Conservation (phyloP, 345 rosid species). For the Eucalyptus paniculata region DNA sequence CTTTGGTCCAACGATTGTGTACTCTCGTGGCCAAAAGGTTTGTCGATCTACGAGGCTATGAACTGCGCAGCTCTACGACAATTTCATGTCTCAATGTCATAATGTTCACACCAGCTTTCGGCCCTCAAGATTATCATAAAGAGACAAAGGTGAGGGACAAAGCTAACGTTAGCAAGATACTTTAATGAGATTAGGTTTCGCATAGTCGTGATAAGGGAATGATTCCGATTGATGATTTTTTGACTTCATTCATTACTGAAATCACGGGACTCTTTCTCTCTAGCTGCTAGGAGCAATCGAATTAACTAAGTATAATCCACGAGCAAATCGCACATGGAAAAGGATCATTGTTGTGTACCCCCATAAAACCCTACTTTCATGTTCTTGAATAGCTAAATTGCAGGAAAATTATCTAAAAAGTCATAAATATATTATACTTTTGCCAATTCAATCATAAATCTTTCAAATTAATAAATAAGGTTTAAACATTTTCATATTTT, state of each 20-base stretch:
- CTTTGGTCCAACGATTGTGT: not conserved
- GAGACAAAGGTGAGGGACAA: not conserved
- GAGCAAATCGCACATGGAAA: not conserved
- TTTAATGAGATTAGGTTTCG: not conserved
- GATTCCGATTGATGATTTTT: not conserved
- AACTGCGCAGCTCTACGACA: not conserved
- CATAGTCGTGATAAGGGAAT: not conserved
- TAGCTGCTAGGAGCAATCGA: not conserved
- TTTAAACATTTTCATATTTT: too few relatives aligned
- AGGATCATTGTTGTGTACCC: not conserved
- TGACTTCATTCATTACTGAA: not conserved
- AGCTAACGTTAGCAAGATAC: not conserved
- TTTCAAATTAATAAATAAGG: too few relatives aligned
- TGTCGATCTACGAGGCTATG: not conserved
- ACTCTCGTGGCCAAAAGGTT: not conserved
- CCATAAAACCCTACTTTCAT: not conserved
- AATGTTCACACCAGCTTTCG: not conserved
- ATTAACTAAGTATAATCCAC: not conserved
- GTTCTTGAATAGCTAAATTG: not conserved
- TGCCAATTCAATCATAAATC: too few relatives aligned
- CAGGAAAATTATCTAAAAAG: too few relatives aligned
- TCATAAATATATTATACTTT: not conserved
- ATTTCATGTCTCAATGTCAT: not conserved
- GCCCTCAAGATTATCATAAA: not conserved
- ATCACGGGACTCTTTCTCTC: not conserved